phyloP scores from a whole-genome alignment of 345 rosid species.

The Brassica nigra region DNA sequence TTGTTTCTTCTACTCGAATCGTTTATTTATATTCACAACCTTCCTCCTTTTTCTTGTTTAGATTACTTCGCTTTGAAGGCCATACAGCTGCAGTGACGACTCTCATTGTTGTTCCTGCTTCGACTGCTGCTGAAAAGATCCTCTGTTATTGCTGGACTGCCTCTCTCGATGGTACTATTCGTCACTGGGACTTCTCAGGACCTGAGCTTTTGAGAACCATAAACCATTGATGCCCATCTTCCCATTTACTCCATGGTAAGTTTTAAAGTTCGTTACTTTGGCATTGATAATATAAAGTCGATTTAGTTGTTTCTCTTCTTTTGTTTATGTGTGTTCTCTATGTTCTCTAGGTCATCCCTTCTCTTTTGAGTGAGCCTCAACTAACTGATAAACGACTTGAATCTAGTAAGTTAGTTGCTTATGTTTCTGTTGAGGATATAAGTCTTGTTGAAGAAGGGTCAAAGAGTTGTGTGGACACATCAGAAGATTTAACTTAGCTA shows the following conservation, averaged over 20 bases:
- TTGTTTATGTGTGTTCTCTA: not conserved
- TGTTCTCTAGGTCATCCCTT: slow-evolving; percentile 65
- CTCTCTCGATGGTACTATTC: slow-evolving; percentile 86
- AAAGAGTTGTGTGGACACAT: slow-evolving; percentile 56
- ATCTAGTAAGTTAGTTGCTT: slow-evolving; percentile 55
- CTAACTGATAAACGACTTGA: slow-evolving; percentile 23
- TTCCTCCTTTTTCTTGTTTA: slow-evolving; percentile 9
- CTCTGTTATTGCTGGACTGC: slow-evolving; percentile 91
- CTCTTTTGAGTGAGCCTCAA: slow-evolving; percentile 47
- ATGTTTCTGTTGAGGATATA: slow-evolving; percentile 58
- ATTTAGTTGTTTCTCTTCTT: no score
- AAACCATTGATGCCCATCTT: slow-evolving; percentile 56
- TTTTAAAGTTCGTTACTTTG: not conserved
- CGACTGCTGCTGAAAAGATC: slow-evolving; percentile 53
- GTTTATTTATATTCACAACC: not conserved
- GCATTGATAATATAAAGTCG: no score
- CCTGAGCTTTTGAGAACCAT: slow-evolving; percentile 77
- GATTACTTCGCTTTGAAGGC: slow-evolving; percentile 75
- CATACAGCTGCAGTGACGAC: slow-evolving; percentile 76
- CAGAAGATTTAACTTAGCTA: slow-evolving; percentile 70
- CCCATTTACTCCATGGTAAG: slow-evolving; percentile 82
- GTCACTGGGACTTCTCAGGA: slow-evolving; percentile 83
- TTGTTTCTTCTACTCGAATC: not conserved
- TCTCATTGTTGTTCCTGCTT: slow-evolving; percentile 71
- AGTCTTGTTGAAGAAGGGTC: slow-evolving; percentile 36